Evolutionary conservation across 345 rosid species (phyloP).

Genomic region (Bruguiera parviflora): DNA sequence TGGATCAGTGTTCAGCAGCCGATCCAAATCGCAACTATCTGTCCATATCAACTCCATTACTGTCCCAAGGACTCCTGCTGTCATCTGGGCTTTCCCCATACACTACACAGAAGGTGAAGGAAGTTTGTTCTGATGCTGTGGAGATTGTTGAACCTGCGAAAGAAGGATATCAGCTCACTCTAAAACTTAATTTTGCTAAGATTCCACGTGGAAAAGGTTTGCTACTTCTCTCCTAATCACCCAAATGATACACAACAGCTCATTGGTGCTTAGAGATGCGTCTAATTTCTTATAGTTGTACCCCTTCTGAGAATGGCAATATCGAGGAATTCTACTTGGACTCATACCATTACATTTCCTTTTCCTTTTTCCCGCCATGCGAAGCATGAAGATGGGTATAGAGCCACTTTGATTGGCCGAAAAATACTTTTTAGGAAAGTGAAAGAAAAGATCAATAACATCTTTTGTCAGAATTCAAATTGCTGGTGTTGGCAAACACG

Average conservation of each 20-base stretch:
- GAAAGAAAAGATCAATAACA: too few relatives aligned
- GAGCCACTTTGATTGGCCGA: too few relatives aligned
- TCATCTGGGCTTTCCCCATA: slow-evolving; percentile 42
- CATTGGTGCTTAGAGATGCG: too few relatives aligned
- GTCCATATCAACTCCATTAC: slow-evolving; percentile 59
- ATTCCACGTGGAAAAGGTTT: slow-evolving; percentile 66
- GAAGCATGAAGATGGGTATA: too few relatives aligned
- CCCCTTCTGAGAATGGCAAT: too few relatives aligned
- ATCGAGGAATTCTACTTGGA: too few relatives aligned
- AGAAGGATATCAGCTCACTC: slow-evolving; percentile 84
- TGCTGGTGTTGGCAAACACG: not conserved
- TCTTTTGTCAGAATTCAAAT: too few relatives aligned
- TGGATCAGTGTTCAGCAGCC: slow-evolving; percentile 54
- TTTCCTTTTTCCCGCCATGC: too few relatives aligned
- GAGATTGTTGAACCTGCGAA: slow-evolving; percentile 70
- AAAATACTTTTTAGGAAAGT: too few relatives aligned
- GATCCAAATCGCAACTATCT: slow-evolving; percentile 46
- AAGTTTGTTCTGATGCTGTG: slow-evolving; percentile 46
- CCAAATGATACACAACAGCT: not conserved
- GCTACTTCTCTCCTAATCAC: slow-evolving; percentile 9
- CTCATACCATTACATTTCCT: too few relatives aligned
- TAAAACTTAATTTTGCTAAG: slow-evolving; percentile 51
- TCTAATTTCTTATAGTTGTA: too few relatives aligned
- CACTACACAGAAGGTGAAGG: slow-evolving; percentile 41
- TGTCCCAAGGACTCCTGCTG: slow-evolving; percentile 43